Evolutionary conservation across 495 filamentous ascomycete species (phyloP), one percentile per base, ranked within the genome.

Genomic region (Darksidea phi): DNA sequence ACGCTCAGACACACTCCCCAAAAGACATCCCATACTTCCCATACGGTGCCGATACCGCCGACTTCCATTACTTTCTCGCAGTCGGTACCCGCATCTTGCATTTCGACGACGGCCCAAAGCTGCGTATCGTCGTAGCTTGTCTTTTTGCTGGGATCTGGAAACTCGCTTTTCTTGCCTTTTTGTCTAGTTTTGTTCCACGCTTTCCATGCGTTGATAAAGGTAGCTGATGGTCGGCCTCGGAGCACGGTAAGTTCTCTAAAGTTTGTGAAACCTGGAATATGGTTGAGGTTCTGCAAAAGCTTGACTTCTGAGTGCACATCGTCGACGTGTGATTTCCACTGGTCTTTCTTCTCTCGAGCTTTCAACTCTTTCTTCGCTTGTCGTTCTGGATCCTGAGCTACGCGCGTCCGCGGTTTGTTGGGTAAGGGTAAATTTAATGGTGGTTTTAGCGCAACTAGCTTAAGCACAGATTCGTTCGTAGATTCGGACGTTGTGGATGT

Each of bases 211-310:
- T 80, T 74, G 25, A 85, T 76, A 48, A 94, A 84, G 0, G 77
- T 72, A 26, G 76, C 73, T 8, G 87, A 81, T 10, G 88, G 84
- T 17, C 80, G 81, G 0, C 91, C 91, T 65, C 84, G 75, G 0
- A 95, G 77, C 7, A 96, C 77, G 46, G 88, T 85, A 6, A 88
- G 81, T 45, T 88, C 86, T 67, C 91, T 84, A 75, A 93, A 93
- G n/a, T 86, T 80, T n/a, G 90, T 89, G 72, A 95, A 96, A n/a
- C 91, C 91, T 1, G 90, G 89, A 43, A 93, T 84, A 17, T 84
- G 81, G 47, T 88, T 84, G 21, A 96, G 80, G 55, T 82, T 85
- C 57, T 90, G 85, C 18, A 92, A 84, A 55, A 94, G 86, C 54
- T 79, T 79, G 20, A 93, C 77, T 70, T 96, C 91, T 0, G 82